These are phyloP conservation scores for Tuber magnatum DNA, from an alignment of 495 filamentous ascomycete genomes.

Conservation along the genomic window DNA sequence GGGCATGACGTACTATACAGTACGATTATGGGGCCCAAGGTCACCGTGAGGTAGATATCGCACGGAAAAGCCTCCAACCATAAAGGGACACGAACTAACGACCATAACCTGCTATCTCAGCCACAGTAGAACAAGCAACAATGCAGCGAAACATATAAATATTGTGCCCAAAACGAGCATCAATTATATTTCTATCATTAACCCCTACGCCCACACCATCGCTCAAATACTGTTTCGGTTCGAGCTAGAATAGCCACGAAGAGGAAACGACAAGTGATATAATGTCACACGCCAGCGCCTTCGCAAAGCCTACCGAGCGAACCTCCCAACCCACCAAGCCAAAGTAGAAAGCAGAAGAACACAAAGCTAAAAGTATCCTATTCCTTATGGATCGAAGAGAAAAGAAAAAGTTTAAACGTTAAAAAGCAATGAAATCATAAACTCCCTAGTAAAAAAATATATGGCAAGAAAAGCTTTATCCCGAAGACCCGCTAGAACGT, in stretches of 20 bases:
- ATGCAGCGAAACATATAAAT: neutral
- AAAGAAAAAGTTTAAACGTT: neutral
- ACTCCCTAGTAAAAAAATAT: slow-evolving; percentile 3
- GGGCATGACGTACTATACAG: neutral
- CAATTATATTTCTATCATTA: slow-evolving; percentile 3
- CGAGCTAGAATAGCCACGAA: neutral
- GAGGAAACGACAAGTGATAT: neutral
- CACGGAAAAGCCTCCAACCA: neutral
- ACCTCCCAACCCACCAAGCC: neutral
- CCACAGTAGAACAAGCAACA: neutral
- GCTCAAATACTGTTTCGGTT: neutral
- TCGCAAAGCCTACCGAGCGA: neutral
- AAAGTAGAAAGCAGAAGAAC: neutral
- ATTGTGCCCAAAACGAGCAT: neutral
- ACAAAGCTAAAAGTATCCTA: neutral
- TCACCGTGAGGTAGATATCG: neutral
- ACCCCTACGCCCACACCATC: neutral
- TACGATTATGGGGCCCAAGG: neutral
- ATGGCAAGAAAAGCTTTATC: neutral
- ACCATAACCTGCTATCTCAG: neutral
- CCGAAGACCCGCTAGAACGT: neutral
- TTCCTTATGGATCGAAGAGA: neutral
- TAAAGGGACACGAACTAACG: neutral
- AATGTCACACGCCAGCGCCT: neutral
- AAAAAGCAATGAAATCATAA: neutral